Evolutionary conservation across 371 early-diverging fungal species (phyloP), one percentile per base, ranked within the genome.

Genomic region (Saksenaea oblongispora): DNA sequence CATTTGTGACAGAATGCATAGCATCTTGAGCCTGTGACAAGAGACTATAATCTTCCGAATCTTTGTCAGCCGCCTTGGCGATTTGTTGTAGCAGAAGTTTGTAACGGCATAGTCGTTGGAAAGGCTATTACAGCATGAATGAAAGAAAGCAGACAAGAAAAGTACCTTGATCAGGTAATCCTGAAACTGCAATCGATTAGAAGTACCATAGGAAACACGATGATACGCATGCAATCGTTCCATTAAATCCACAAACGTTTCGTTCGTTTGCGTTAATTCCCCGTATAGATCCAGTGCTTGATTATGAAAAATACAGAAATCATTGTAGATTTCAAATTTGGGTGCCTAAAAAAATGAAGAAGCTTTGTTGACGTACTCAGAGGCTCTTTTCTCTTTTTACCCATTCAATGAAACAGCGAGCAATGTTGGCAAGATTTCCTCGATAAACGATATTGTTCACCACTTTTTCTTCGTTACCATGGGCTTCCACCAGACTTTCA

Each of bases 141-240:
- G 13, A 8, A 39, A 54, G 31, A 54, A 13, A 28, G 7, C 17
- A 10, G 14, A 36, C 15, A 47, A 10, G 24, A 10, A 14, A 41
- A 65, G n/a, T 74, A 78, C 82, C 70, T 67, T 79, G 18, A 79
- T 79, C 41, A 82, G 36, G 56, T 79, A 82, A 27, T 82, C 82
- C 34, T 72, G 72, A 55, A 82, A 75, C n/a, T 69, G 71, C 9
- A 79, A 65, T 22, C 65, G 42, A 36, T 61, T 71, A 47, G 24
- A 58, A 59, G 14, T 34, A 9, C 66, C 65, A 34, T 56, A 62
- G 2, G 68, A 63, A 3, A 64, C 62, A 10, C 70, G 73, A 34
- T 65, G 64, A 47, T 63, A 62, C n/a, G 61, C 64, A 36, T 74
- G 67, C 2, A 73, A 51, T 9, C 70, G 59, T 24, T 70, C 71